Evolutionary conservation across 306 rosid species (phyloP), one percentile per base, ranked within the genome.

Genomic region (Rosa lucieae): DNA sequence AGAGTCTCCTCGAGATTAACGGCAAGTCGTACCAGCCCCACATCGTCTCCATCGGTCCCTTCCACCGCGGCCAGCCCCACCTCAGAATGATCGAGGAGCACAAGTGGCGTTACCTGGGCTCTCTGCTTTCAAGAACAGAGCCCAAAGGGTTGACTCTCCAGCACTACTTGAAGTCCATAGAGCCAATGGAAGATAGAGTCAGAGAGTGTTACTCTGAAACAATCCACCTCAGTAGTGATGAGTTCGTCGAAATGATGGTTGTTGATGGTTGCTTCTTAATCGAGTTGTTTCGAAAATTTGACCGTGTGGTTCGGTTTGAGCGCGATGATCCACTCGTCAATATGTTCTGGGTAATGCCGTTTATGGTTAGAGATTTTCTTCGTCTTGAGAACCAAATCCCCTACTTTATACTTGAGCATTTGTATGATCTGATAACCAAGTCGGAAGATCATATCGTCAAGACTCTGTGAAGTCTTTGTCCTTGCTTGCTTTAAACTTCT

Each of bases 371-470:
- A 6, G 97, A 93, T 29, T 87, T 91, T 55, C 87, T 89, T n/a
- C 81, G 87, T 37, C 89, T 93, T 1, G 97, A 93, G 77, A 93
- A 93, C 70, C 97, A 93, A 67, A 85, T 93, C 13, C 98, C 98
- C 0, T 89, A 71, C 70, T 89, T 86, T 40, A 46, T 93, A 52
- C 90, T 93, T 6, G 72, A 86, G 17, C 44, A 23, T 1, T 49
- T 91, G 3, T 93, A 75, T 35, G 77, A 87, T 7, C 3, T 86
- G 11, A 78, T 89, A 1, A 72, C 77, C 1, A 70, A 39, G 6
- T 70, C 84, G 0, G 75, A 58, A 29, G 43, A n/a, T 59, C 10
- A 14, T 20, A n/a, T 59, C 10, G 26, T 20, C 82, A 72, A 47
- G 73, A 21, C 1, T 63, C 76, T 10, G 8, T 70, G 12, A 51